Evolutionary conservation across 345 rosid species (phyloP), one percentile per base, ranked within the genome.

Genomic region (Arabidopsis arenosa): DNA sequence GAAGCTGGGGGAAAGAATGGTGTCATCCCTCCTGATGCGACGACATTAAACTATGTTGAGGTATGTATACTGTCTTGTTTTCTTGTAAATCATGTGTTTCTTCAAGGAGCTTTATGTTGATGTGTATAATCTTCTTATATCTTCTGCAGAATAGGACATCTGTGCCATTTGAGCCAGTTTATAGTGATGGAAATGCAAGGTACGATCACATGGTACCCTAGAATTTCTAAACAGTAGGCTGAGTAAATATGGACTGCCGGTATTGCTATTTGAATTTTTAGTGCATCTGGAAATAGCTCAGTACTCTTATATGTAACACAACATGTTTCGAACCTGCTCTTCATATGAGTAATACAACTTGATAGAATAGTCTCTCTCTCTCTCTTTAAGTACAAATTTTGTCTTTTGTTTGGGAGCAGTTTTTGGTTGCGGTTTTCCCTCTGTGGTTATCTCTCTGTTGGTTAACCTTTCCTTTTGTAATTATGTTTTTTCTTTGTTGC

Each of bases 1-100:
- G 99, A 95, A 87, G 99, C 98, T 74, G 97, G 99, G 72, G 99
- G 96, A 41, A 95, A 92, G 86, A 95, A 95, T 70, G 99, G 99
- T 56, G 88, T 95, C 52, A 84, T 95, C 64, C 97, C 98, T 14
- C 93, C 98, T 74, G 99, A 95, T 81, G 79, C 83, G 79, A 95
- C 93, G 4, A 95, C 99, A 64, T 88, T 86, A 68, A 84, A 90
- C 82, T 95, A 95, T 73, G 90, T 95, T 65, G 92, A 92, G 97
- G 99, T 92, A 51, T 74, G 78, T 51, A 47, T 32, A n/a, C 40
- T 18, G 5, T 28, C 32, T 28, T 48, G 4, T 67, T 60, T 30
- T 17, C 55, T 45, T 40, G 35, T 64, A 18, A 52, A 73, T 37
- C 33, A 37, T 51, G 36, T 40, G 44, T 17, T 41, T 33, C 32